Base-by-base conservation (phyloP, 2,329 filamentous ascomycete species). In the Aspergillus fumigatiaffinis region DNA sequence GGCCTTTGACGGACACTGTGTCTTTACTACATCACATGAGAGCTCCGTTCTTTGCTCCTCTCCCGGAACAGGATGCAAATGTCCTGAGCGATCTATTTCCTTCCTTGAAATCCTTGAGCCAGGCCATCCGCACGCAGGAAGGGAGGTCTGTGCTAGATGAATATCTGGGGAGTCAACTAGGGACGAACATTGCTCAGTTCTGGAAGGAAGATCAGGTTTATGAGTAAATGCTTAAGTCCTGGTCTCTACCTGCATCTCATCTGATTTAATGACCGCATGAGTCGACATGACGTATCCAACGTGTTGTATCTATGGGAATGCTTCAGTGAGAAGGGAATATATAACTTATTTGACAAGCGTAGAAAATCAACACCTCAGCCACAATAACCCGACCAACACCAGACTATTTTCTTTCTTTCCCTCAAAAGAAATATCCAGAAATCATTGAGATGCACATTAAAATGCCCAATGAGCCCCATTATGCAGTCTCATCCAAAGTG, bases 161-260 rank as follows among this genome's bases (percentile, higher is more conserved):
- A 26, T 70, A 75, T 47, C 59, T 77, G 1, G 75, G 71, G 4
- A 63, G 68, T 21, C 63, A 64, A 23, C 61, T 66, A 41, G 71
- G 60, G 17, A 53, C 29, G 25, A 66, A 68, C n/a, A 63, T 78
- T 47, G 52, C 71, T n/a, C 66, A 67, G 12, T 77, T 77, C 58
- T 78, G 76, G 75, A 60, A 53, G 28, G 62, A 66, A 41, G 72
- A 76, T 59, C 65, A 62, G 60, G 54, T 58, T 25, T 56, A 62
- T 29, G 69, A 71, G 28, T 74, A 54, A 49, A n/a, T 23, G 14
- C 23, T 23, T 42, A 54, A 28, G 12, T 9, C 3, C 42, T 53
- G 48, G 32, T 49, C 32, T 48, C 46, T 32, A 28, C 17, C 9
- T 17, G 23, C 25, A 21, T 44, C 1, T 21, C 1, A 3, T 44